Conservation (phyloP, 768 basidiomycete genomes). For the Tulasnella calospora region DNA sequence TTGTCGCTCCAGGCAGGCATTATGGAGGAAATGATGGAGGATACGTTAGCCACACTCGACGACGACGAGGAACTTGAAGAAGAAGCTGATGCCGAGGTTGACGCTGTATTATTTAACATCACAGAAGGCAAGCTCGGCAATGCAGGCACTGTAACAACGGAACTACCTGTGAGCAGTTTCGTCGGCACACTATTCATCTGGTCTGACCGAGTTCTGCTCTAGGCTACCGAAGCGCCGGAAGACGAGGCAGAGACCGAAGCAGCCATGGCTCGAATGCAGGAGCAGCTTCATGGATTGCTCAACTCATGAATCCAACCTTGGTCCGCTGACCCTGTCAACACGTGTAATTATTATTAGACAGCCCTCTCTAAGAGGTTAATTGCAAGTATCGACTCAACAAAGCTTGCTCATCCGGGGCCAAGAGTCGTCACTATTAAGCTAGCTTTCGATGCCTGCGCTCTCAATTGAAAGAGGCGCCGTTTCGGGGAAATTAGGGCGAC, state of each 20-base stretch:
- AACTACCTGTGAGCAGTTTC: constrained; percentile 61
- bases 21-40: constrained; percentile 97
- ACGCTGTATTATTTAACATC: constrained; percentile 90
- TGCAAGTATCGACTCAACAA: not conserved
- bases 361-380: not conserved
- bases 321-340: not conserved
- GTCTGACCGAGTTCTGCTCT: constrained; percentile 17
- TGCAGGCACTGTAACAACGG: constrained; percentile 64
- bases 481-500: not conserved
- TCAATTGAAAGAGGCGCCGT: not conserved
- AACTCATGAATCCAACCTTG: constrained; percentile 39
- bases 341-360: not conserved
- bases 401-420: not conserved
- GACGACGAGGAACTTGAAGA: constrained; percentile 94
- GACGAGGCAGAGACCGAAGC: constrained; percentile 81
- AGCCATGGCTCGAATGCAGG: constrained; percentile 85
- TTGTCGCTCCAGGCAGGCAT: constrained; percentile 70
- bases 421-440: not conserved
- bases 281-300: constrained; percentile 81
- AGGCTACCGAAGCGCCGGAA: constrained; percentile 56
- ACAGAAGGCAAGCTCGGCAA: constrained; percentile 95
- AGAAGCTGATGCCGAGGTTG: constrained; percentile 95
- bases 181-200: constrained; percentile 16
- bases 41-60: constrained; percentile 74
- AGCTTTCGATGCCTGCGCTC: not conserved